Percentiles rank a stretch among this genome's conserved stretches.
These are phyloP conservation scores for Mortierella sp. DNA, from an alignment of 371 early-diverging fungal species.

Conservation along the genomic window DNA sequence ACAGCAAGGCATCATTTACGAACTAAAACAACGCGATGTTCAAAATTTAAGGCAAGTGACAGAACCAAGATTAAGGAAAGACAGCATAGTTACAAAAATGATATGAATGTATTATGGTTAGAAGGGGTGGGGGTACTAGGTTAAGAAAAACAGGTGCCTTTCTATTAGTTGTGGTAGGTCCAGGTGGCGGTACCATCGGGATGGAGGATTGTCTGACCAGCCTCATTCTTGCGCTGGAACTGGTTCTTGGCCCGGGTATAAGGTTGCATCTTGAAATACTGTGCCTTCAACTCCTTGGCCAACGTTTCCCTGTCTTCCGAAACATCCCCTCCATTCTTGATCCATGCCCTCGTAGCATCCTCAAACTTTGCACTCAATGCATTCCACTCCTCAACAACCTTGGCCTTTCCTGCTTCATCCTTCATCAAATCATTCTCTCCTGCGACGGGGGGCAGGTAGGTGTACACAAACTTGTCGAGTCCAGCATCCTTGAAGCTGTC, in stretches of 20 bases:
- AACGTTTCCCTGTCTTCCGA: slow-evolving; percentile 41
- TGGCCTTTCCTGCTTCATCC: slow-evolving; percentile 32
- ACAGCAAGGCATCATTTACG: no score
- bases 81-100: neutral
- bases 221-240: slow-evolving; percentile 54
- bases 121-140: neutral
- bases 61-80: no score
- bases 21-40: no score
- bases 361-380: slow-evolving; percentile 51
- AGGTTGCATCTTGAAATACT: slow-evolving; percentile 56
- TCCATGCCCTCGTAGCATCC: slow-evolving; percentile 56
- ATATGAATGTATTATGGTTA: neutral
- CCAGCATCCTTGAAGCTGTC: slow-evolving; percentile 59
- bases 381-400: slow-evolving; percentile 55
- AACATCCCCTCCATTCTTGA: slow-evolving; percentile 8
- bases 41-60: no score
- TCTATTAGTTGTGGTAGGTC: slow-evolving; percentile 43
- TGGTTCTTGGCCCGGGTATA: slow-evolving; percentile 59
- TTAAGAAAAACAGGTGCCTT: neutral
- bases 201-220: slow-evolving; percentile 39
- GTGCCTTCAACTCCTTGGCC: slow-evolving; percentile 40
- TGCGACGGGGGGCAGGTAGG: slow-evolving; percentile 39
- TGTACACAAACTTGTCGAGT: slow-evolving; percentile 51
- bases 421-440: slow-evolving; percentile 52
- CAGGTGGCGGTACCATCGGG: slow-evolving; percentile 34